Percentiles rank a stretch among this genome's conserved stretches.
These are phyloP conservation scores for Volutella citrinella DNA, from an alignment of 2,329 filamentous ascomycete species.

Conservation along the genomic window DNA sequence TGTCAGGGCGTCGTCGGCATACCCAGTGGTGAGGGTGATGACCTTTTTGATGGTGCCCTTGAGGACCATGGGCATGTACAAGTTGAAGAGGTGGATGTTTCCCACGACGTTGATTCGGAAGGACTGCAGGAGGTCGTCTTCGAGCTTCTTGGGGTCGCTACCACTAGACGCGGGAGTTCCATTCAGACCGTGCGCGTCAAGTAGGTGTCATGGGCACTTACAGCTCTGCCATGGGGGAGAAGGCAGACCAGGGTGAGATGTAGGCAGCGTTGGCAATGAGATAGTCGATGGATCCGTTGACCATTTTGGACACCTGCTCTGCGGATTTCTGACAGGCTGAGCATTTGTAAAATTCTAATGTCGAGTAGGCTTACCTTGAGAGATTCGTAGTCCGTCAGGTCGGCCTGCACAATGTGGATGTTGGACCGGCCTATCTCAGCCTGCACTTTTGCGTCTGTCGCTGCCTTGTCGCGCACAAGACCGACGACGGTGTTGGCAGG, in stretches of 20 bases:
- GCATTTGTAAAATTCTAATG: rapidly evolving
- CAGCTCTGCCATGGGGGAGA: conserved; percentile 12
- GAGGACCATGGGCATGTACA: conserved; percentile 50
- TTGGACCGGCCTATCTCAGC: conserved; percentile 24
- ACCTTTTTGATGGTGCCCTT: conserved; percentile 53
- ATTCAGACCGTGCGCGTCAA: neutral
- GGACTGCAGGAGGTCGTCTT: conserved; percentile 11
- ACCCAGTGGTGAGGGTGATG: conserved; percentile 46
- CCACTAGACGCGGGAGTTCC: conserved; percentile 9
- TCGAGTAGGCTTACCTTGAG: conserved; percentile 8
- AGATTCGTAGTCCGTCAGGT: conserved; percentile 4
- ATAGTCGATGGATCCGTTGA: conserved; percentile 44
- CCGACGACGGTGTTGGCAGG: conserved; percentile 40
- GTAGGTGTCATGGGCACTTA: conserved; percentile 9
- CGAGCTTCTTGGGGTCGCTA: conserved; percentile 9
- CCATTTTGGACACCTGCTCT: conserved; percentile 29
- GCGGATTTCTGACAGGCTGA: conserved; percentile 10
- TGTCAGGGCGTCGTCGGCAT: conserved; percentile 44
- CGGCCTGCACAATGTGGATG: conserved; percentile 13
- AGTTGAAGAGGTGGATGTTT: conserved; percentile 50
- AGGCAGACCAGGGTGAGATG: conserved; percentile 25
- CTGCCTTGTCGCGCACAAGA: conserved; percentile 41
- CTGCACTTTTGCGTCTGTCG: conserved; percentile 36
- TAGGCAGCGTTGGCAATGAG: conserved; percentile 50
- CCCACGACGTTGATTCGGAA: conserved; percentile 50